Conservation (phyloP, 306 rosid species). For the Canavalia gladiata region DNA sequence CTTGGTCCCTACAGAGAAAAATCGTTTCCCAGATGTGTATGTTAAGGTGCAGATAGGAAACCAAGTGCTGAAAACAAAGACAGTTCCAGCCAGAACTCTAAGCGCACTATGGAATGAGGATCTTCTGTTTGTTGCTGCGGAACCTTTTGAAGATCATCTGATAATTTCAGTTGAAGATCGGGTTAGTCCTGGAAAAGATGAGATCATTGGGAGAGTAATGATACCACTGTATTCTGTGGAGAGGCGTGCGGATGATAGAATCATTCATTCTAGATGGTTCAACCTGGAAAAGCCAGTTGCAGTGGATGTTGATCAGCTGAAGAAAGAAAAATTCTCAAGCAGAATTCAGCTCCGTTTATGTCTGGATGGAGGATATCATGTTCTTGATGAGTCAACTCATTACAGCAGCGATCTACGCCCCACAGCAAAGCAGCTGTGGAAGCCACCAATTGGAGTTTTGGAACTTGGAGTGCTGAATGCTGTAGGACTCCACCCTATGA, state of each 20-base stretch:
- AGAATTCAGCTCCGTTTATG: constrained; percentile 57
- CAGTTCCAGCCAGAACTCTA: constrained; percentile 54
- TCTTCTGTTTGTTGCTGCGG: constrained; percentile 63
- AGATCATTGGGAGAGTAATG: constrained; percentile 60
- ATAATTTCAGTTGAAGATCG: constrained; percentile 58
- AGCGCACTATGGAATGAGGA: constrained; percentile 61
- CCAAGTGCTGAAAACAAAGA: constrained; percentile 63
- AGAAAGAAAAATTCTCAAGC: constrained; percentile 60
- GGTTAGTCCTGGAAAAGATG: constrained; percentile 60
- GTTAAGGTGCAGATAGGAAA: constrained; percentile 59
- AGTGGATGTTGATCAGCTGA: constrained; percentile 59
- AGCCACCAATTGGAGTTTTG: constrained; percentile 55
- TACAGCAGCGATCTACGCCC: constrained; percentile 67
- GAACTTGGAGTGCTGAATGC: constrained; percentile 62
- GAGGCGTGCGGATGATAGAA: constrained; percentile 62
- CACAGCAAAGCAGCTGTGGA: constrained; percentile 61
- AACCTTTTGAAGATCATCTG: constrained; percentile 63
- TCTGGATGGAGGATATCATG: constrained; percentile 65
- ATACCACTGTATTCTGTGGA: constrained; percentile 52
- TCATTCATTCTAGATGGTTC: constrained; percentile 62
- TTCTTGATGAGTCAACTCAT: constrained; percentile 61
- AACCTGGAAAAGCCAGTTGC: constrained; percentile 59
- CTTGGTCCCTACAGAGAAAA: constrained; percentile 57
- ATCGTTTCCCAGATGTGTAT: constrained; percentile 59
- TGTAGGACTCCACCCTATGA: constrained; percentile 60